Evolutionary conservation across 2,329 filamentous ascomycete genomes (phyloP).

Genomic region (Meredithiella fracta): DNA sequence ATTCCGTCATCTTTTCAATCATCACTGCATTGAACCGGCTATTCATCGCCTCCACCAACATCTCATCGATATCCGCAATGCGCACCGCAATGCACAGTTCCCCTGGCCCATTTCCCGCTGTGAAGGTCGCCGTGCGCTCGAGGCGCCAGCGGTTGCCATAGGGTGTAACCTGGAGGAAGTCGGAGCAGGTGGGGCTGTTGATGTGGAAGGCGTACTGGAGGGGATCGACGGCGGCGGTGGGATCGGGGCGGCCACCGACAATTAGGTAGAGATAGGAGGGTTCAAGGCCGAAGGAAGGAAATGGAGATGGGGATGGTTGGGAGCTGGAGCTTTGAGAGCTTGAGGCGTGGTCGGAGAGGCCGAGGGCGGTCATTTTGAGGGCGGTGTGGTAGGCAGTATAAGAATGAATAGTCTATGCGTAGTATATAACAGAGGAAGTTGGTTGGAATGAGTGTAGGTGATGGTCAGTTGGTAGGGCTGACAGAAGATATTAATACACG

Average conservation of each 20-base stretch:
- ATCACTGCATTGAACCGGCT: not conserved
- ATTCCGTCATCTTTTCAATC: slow-evolving; percentile 9
- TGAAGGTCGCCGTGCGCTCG: not conserved
- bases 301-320: not conserved
- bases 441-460: too few species aligned
- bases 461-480: too few species aligned
- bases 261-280: not conserved
- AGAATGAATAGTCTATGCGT: too few species aligned
- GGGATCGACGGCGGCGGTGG: not conserved
- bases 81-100: not conserved
- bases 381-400: not conserved
- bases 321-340: not conserved
- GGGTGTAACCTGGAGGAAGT: not conserved
- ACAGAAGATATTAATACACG: too few species aligned
- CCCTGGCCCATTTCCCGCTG: not conserved
- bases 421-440: too few species aligned
- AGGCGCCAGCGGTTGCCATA: not conserved
- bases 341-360: not conserved
- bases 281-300: not conserved
- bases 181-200: not conserved
- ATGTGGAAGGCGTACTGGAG: not conserved
- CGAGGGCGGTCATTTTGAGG: not conserved
- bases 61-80: slow-evolving; percentile 11
- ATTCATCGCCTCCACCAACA: slow-evolving; percentile 3
- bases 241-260: not conserved